Evolutionary conservation across 2,329 filamentous ascomycete genomes (phyloP), one percentile per base, ranked within the genome.

Genomic region (Cercospora canescens): DNA sequence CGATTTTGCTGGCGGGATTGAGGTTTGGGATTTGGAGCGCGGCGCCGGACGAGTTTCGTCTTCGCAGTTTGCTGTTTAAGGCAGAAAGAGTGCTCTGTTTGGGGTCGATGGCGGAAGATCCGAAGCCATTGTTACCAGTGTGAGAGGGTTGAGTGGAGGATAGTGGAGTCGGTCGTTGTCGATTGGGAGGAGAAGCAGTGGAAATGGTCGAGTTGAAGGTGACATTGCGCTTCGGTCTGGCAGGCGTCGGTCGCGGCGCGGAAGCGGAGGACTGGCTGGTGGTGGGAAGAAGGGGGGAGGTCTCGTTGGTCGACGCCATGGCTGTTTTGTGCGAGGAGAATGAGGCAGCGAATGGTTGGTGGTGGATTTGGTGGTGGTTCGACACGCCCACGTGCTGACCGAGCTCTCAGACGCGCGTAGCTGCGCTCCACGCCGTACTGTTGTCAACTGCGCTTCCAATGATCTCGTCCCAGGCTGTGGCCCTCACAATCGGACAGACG

Each of bases 61-160:
- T 86, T 62, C 92, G 89, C 55, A 97, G 84, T 80, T 94, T 96
- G 85, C 85, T 94, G 80, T 97, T 97, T 72, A 97, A 81, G 3
- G 91, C 87, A 5, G 93, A 89, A 26, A 97, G 87, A 79, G 91
- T 89, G 4, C 88, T 88, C 77, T 71, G 82, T 67, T 61, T 80
- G 78, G 67, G 78, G 78, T 70, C 82, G 76, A 64, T 78, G 74
- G 54, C 50, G 21, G 48, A 37, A 14, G 60, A 35, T 74, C 71
- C 34, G 74, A 72, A 28, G 76, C 72, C 66, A 30, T 75, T 72
- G 32, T 74, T 55, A 28, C 1, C 6, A 1, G 28, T n/a, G 9
- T 55, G 28, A 34, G 52, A 50, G 21, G 45, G 71, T 14, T 75
- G 73, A 32, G 75, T 71, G 45, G 76, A 77, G 16, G 78, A 78